These are phyloP conservation scores for Yamadazyma diddensiae DNA, from an alignment of 1,139 yeast genomes.

Conservation along the genomic window DNA sequence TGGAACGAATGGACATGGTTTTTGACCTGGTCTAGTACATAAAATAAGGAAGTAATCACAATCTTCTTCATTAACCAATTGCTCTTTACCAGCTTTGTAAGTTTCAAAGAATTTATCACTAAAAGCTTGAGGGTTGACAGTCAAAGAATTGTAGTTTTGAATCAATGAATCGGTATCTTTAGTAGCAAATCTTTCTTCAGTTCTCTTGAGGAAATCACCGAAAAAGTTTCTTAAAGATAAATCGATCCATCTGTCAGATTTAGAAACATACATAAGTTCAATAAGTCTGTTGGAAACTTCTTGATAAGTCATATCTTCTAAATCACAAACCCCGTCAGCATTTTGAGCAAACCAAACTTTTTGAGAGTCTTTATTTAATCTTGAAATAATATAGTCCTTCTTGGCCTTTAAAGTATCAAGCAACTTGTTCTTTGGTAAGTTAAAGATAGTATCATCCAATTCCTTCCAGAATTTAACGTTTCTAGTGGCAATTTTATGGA, in stretches of 20 bases:
- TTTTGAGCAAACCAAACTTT: slow-evolving; percentile 95
- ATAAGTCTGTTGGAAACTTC: slow-evolving; percentile 87
- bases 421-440: slow-evolving; percentile 85
- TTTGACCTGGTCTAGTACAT: slow-evolving; percentile 82
- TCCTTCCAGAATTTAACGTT: slow-evolving; percentile 98
- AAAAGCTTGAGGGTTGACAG: slow-evolving; percentile 56
- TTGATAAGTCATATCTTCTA: slow-evolving; percentile 93
- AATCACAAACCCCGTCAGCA: slow-evolving; percentile 77
- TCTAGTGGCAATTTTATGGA: slow-evolving; percentile 96
- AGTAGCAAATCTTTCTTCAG: slow-evolving; percentile 91
- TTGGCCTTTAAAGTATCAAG: slow-evolving; percentile 77
- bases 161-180: slow-evolving; percentile 58
- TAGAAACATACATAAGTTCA: slow-evolving; percentile 82
- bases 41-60: slow-evolving; percentile 86
- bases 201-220: slow-evolving; percentile 86
- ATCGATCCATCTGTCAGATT: slow-evolving; percentile 87
- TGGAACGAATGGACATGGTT: slow-evolving; percentile 98
- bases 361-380: slow-evolving; percentile 90
- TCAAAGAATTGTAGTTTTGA: slow-evolving; percentile 69
- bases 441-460: slow-evolving; percentile 89
- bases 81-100: slow-evolving; percentile 73
- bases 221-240: slow-evolving; percentile 78
- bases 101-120: slow-evolving; percentile 58
- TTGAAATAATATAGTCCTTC: slow-evolving; percentile 80
- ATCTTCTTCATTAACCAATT: slow-evolving; percentile 92